phyloP scores from a whole-genome alignment of 2,329 filamentous ascomycete genomes.

The Fusarium sacchari region DNA sequence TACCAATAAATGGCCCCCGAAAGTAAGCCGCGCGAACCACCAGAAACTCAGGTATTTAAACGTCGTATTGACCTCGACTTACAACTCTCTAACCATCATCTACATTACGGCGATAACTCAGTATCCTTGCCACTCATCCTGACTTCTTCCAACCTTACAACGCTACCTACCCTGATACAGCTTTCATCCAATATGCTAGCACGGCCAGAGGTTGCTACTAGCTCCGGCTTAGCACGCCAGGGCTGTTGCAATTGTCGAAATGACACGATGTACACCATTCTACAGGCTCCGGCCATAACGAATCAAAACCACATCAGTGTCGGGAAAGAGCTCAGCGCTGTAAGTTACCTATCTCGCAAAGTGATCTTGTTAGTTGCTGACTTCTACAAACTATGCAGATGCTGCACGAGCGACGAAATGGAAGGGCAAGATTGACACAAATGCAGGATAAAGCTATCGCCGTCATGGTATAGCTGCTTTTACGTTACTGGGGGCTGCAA shows the following conservation, averaged over 20 bases:
- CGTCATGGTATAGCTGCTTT: background rate
- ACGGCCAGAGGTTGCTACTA: background rate
- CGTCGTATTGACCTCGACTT: background rate
- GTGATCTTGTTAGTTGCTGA: background rate
- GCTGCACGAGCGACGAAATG: background rate
- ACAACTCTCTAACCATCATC: background rate
- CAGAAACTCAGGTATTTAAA: background rate
- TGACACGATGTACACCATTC: background rate
- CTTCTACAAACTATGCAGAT: background rate
- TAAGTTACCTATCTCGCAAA: background rate
- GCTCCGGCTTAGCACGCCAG: background rate
- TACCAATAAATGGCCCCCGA: background rate
- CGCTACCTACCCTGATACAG: background rate
- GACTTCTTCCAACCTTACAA: background rate
- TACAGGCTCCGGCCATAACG: background rate
- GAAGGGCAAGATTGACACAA: background rate
- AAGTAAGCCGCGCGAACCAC: background rate
- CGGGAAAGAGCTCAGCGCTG: background rate
- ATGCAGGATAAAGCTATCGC: background rate
- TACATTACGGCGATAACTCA: background rate
- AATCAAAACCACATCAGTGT: background rate
- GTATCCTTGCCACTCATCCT: background rate
- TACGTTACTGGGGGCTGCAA: background rate
- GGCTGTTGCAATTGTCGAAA: rapidly evolving
- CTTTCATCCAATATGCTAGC: background rate